These are phyloP conservation scores for Cystobasidium sp. DNA, from an alignment of 1,284 basidiomycete genomes.

Conservation along the genomic window DNA sequence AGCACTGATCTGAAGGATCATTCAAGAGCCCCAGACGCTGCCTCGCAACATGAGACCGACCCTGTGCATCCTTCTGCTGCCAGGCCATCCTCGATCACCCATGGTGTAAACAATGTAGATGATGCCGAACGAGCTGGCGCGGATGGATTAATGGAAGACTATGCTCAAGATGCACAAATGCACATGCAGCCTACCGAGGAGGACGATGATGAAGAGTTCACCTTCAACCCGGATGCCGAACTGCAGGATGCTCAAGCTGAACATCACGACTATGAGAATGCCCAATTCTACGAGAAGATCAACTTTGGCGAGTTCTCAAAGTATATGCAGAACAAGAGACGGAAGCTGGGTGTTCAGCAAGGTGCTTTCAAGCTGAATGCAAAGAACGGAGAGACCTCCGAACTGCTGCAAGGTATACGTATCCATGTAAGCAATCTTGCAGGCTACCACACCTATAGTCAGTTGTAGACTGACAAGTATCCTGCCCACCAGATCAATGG, in stretches of 20 bases:
- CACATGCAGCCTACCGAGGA: neutral
- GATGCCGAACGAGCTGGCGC: neutral
- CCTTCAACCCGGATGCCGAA: slow-evolving; percentile 39
- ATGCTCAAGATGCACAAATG: neutral
- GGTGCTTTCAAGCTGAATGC: slow-evolving; percentile 35
- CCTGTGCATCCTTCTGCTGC: neutral
- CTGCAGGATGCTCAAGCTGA: slow-evolving; percentile 41
- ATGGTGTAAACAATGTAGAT: slow-evolving; percentile 3
- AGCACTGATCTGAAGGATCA: neutral
- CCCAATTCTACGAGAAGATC: slow-evolving; percentile 40
- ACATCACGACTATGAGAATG: slow-evolving; percentile 36
- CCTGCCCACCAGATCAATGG: slow-evolving; percentile 74
- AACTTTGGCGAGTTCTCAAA: slow-evolving; percentile 42
- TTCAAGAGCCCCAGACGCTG: neutral
- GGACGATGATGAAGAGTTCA: slow-evolving; percentile 33
- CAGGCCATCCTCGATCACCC: slow-evolving; percentile 1
- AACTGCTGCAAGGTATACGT: slow-evolving; percentile 71
- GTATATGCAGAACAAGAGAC: slow-evolving; percentile 40
- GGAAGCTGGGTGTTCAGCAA: slow-evolving; percentile 44
- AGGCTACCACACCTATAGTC: neutral
- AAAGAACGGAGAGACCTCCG: slow-evolving; percentile 56
- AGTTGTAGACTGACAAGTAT: neutral
- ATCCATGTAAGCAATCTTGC: slow-evolving; percentile 68
- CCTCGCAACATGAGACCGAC: neutral
- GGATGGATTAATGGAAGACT: neutral